Evolutionary conservation across 805 yeast species (phyloP).

Genomic region (Torulaspora franciscae): DNA sequence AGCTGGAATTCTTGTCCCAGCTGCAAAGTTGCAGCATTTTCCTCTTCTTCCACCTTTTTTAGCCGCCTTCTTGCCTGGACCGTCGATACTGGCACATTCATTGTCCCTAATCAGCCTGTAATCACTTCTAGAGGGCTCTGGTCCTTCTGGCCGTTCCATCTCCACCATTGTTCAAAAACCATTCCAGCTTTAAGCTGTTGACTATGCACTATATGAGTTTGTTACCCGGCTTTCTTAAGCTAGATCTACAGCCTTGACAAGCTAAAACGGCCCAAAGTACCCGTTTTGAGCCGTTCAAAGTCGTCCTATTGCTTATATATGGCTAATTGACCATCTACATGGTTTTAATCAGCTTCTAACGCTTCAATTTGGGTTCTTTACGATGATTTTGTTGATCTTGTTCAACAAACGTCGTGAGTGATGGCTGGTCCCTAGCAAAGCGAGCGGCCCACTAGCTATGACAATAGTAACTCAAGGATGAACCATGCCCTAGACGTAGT

Average conservation of each 20-base stretch:
- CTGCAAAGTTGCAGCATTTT: constrained; percentile 80
- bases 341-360: background rate
- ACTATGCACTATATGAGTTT: no score
- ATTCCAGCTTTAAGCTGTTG: no score
- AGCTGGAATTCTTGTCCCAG: constrained; percentile 91
- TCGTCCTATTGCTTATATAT: no score
- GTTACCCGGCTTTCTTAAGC: no score
- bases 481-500: background rate
- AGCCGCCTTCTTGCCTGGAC: constrained; percentile 74
- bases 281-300: no score
- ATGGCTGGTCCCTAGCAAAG: constrained; percentile 1
- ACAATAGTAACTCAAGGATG: background rate
- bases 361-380: background rate
- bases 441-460: background rate
- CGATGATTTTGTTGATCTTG: background rate
- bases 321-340: no score
- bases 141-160: no score
- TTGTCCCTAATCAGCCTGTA: constrained; percentile 25
- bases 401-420: constrained; percentile 1
- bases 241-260: background rate
- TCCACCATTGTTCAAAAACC: no score
- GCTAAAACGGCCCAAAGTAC: background rate
- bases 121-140: no score
- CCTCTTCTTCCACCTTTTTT: constrained; percentile 75
- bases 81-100: constrained; percentile 89